Percentiles rank a stretch among this genome's conserved stretches.
Evolutionary conservation across 208 protist genomes (phyloP).

Genomic region (Acanthamoeba culbertsoni): DNA sequence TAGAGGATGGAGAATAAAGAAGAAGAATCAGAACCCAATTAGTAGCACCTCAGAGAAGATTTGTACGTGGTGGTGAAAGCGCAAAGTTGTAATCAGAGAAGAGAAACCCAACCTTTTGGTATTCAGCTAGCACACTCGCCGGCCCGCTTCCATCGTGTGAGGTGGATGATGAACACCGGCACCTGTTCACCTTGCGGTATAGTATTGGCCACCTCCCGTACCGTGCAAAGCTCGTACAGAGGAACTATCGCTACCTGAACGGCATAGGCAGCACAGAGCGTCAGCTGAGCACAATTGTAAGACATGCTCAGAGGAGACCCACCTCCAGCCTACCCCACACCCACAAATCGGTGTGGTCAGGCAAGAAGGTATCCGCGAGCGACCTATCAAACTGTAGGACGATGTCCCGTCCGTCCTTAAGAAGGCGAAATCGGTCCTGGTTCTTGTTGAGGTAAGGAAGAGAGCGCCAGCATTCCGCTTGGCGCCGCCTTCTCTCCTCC

Average conservation of each 20-base stretch:
- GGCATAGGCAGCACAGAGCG: not conserved
- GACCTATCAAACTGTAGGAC: not conserved
- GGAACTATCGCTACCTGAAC: not conserved
- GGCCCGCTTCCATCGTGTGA: not conserved
- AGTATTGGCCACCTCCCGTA: not conserved
- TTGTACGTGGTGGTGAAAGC: no score
- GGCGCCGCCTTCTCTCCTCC: not conserved
- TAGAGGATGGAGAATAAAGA: no score
- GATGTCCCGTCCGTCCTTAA: not conserved
- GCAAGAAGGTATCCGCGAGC: not conserved
- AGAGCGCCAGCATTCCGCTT: constrained; percentile 16
- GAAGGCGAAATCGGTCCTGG: not conserved
- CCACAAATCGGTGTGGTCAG: not conserved
- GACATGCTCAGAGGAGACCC: not conserved
- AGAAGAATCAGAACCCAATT: no score
- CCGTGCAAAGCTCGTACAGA: not conserved
- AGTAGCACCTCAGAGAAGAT: no score
- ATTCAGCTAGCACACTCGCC: no score
- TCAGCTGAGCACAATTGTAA: not conserved
- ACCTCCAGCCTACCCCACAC: constrained; percentile 38
- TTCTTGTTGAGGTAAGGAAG: not conserved
- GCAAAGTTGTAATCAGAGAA: no score
- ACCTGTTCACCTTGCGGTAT: not conserved
- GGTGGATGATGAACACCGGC: not conserved
- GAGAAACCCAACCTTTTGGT: no score